These are phyloP conservation scores for Earliella scabrosa DNA, from an alignment of 1,284 basidiomycete genomes.

Conservation along the genomic window DNA sequence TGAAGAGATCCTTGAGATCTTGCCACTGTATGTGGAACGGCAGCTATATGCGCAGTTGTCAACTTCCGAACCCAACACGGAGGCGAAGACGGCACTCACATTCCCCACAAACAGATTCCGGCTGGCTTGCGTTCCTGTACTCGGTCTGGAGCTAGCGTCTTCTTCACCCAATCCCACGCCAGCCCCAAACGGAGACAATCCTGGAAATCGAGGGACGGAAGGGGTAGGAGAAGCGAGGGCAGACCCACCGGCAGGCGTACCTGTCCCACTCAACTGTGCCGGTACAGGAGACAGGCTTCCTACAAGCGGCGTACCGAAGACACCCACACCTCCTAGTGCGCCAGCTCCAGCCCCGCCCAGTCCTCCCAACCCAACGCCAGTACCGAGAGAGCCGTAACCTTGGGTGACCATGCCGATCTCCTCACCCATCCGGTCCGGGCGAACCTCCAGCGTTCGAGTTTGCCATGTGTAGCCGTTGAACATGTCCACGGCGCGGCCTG, in stretches of 20 bases:
- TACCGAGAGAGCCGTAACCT: constrained; percentile 9
- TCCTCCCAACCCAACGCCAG: not conserved
- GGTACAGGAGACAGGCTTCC: constrained; percentile 13
- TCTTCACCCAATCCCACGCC: constrained; percentile 4
- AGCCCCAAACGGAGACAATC: constrained; percentile 12
- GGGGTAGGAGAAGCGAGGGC: constrained; percentile 20
- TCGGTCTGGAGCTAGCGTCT: constrained; percentile 18
- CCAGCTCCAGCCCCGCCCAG: constrained; percentile 9
- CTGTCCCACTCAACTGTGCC: constrained; percentile 9
- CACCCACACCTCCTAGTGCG: constrained; percentile 7
- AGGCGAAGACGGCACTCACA: constrained; percentile 39
- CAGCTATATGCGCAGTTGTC: constrained; percentile 56
- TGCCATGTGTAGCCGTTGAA: constrained; percentile 95
- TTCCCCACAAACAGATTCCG: constrained; percentile 75
- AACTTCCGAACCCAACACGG: not conserved
- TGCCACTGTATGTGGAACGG: constrained; percentile 98
- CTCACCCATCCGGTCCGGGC: constrained; percentile 77
- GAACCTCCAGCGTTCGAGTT: constrained; percentile 86
- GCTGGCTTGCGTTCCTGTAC: constrained; percentile 23
- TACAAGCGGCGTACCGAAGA: constrained; percentile 16
- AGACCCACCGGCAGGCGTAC: constrained; percentile 10
- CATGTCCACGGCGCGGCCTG: constrained; percentile 86
- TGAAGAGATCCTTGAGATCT: constrained; percentile 92
- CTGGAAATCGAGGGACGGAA: constrained; percentile 3
- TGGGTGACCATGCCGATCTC: constrained; percentile 47